phyloP scores from a whole-genome alignment of 2,329 filamentous ascomycete genomes.

The Monosporascus sp. region DNA sequence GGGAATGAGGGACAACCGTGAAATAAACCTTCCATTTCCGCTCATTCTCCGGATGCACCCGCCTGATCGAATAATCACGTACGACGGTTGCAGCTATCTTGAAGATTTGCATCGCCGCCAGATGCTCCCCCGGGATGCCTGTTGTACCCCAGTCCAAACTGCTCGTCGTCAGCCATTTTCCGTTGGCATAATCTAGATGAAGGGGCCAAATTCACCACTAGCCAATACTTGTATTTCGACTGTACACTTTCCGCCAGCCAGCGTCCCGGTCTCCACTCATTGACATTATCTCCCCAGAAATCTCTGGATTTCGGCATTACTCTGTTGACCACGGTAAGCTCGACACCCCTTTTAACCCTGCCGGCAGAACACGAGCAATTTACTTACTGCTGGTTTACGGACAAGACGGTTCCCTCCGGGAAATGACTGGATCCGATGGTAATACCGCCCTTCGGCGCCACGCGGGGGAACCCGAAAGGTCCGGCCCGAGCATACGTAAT shows the following conservation, averaged over 20 bases:
- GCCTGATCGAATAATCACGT: constrained; percentile 27
- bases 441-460: constrained; percentile 19
- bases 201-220: constrained; percentile 5
- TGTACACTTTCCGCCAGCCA: constrained; percentile 22
- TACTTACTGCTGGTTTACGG: constrained; percentile 11
- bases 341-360: no score
- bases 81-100: constrained; percentile 29
- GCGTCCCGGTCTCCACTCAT: constrained; percentile 27
- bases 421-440: constrained; percentile 26
- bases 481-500: constrained; percentile 14
- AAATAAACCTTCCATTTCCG: constrained; percentile 31
- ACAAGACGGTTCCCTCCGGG: constrained; percentile 23
- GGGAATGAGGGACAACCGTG: constrained; percentile 23
- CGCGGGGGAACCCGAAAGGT: neutral
- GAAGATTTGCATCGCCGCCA: constrained; percentile 30
- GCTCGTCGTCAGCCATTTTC: neutral
- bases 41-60: constrained; percentile 19
- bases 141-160: constrained; percentile 32
- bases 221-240: constrained; percentile 20
- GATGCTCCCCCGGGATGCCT: constrained; percentile 30
- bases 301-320: constrained; percentile 25
- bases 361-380: neutral
- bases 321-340: no score
- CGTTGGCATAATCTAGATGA: neutral
- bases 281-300: constrained; percentile 28